Evolutionary conservation across 2,329 filamentous ascomycete species (phyloP).

Genomic region (Aspergillus fumigatiaffinis): DNA sequence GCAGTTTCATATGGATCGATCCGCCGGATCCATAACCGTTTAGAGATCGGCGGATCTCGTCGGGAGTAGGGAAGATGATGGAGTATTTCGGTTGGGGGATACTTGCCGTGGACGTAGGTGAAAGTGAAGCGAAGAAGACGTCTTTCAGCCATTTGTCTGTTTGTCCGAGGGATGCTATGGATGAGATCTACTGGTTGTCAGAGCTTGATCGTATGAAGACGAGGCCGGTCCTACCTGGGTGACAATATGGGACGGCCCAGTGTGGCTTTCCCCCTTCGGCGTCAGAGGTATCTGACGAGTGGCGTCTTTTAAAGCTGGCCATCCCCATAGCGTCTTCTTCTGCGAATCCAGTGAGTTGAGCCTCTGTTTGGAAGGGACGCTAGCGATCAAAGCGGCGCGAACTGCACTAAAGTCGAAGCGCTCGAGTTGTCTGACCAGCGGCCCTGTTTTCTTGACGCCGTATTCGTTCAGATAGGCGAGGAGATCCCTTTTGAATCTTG

Average conservation of each 20-base stretch:
- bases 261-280: conserved; percentile 11
- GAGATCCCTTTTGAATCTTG: conserved; percentile 71
- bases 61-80: conserved; percentile 74
- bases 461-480: conserved; percentile 70
- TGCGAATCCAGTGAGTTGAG: conserved; percentile 39
- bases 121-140: conserved; percentile 53
- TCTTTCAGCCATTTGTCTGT: conserved; percentile 69
- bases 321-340: conserved; percentile 67
- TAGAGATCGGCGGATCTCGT: conserved; percentile 71
- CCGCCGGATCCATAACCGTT: conserved; percentile 73
- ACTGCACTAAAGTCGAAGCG: conserved; percentile 67
- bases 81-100: conserved; percentile 52
- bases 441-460: conserved; percentile 51
- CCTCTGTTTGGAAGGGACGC: conserved; percentile 66
- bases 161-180: conserved; percentile 72
- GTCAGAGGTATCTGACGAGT: conserved; percentile 53
- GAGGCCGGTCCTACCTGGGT: conserved; percentile 25
- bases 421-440: conserved; percentile 55
- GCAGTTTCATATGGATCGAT: conserved; percentile 78
- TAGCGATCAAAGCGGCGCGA: conserved; percentile 69
- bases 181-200: conserved; percentile 63
- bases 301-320: conserved; percentile 62
- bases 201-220: conserved; percentile 4
- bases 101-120: conserved; percentile 15
- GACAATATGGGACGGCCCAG: conserved; percentile 32